Conservation (phyloP, 495 filamentous ascomycete species). For the Podospora pseudocomata region DNA sequence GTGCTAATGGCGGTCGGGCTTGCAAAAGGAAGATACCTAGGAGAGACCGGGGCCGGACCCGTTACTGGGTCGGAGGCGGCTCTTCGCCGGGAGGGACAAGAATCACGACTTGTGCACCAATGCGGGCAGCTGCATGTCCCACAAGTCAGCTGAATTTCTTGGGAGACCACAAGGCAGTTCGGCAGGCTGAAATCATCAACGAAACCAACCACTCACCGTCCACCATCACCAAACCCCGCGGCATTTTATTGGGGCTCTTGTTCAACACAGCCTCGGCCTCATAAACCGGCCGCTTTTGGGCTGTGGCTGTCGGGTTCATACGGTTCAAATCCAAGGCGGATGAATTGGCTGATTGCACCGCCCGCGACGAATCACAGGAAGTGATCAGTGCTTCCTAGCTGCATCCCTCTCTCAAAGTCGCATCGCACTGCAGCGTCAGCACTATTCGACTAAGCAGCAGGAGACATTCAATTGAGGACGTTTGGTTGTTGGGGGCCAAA, state of each 20-base stretch:
- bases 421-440: slow-evolving; percentile 2
- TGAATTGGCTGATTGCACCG: neutral
- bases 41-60: neutral
- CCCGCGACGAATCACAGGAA: neutral
- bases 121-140: slow-evolving; percentile 5
- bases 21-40: neutral
- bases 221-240: neutral
- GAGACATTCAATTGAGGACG: neutral
- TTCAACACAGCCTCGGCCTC: slow-evolving; percentile 21
- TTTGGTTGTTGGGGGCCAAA: neutral
- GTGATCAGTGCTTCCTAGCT: neutral
- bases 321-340: slow-evolving; percentile 6
- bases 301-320: slow-evolving; percentile 10
- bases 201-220: slow-evolving; percentile 10
- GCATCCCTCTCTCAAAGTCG: neutral
- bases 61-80: neutral
- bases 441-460: neutral
- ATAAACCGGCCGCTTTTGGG: slow-evolving; percentile 17
- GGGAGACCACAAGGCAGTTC: slow-evolving; percentile 16
- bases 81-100: neutral
- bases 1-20: neutral
- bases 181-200: slow-evolving; percentile 14
- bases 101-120: slow-evolving; percentile 1
- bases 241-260: slow-evolving; percentile 13
- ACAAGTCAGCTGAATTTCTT: slow-evolving; percentile 3